phyloP scores from a whole-genome alignment of 345 rosid species.

The Eucalyptus pumila region DNA sequence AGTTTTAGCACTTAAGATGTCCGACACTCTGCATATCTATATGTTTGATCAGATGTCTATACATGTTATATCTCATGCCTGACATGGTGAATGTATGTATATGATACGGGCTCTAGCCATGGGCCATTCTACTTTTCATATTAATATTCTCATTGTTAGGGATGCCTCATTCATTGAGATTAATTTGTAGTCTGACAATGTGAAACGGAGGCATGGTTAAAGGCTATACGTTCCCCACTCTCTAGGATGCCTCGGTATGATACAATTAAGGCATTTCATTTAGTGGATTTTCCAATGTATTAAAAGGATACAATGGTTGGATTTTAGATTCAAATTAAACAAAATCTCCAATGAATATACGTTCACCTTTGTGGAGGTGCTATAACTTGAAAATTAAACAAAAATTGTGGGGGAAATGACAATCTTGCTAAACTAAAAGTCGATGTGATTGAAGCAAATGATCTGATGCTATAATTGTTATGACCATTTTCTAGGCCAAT shows the following conservation, averaged over 20 bases:
- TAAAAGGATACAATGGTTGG: accelerated
- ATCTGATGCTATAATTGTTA: accelerated
- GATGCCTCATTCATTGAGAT: neutral
- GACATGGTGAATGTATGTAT: neutral
- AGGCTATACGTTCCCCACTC: neutral
- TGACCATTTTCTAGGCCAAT: no score
- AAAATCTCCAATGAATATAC: no score
- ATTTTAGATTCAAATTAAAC: accelerated
- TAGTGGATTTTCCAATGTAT: accelerated
- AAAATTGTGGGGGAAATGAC: no score
- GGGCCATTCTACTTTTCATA: neutral
- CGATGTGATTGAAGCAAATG: no score
- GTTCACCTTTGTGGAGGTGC: no score
- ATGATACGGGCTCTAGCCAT: neutral
- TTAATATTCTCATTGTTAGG: neutral
- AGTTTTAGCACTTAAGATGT: no score
- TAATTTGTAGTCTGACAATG: neutral
- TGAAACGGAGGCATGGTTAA: neutral
- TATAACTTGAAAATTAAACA: no score
- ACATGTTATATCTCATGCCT: neutral
- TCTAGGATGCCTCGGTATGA: neutral
- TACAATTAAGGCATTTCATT: neutral
- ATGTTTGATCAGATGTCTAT: neutral
- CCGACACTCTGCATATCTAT: accelerated
- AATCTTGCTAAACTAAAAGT: no score